phyloP scores from a whole-genome alignment of 2,329 filamentous ascomycete species.

The Aspergillus pseudoviridinutans region DNA sequence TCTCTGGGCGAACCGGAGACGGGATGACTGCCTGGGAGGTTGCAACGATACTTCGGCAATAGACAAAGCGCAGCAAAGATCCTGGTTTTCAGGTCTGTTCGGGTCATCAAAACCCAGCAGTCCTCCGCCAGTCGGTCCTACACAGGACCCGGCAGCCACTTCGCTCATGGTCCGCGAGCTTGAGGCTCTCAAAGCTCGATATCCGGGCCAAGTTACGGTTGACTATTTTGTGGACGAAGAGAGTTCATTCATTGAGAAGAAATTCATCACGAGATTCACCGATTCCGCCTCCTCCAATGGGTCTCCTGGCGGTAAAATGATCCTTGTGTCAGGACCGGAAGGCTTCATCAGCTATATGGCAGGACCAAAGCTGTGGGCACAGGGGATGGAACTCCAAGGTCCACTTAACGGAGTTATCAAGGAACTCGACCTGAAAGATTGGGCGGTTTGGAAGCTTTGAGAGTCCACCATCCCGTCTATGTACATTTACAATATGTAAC shows the following conservation, averaged over 20 bases:
- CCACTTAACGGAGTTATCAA: constrained; percentile 65
- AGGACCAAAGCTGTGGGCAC: constrained; percentile 71
- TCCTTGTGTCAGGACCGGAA: constrained; percentile 87
- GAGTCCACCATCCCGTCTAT: neutral
- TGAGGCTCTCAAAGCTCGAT: constrained; percentile 55
- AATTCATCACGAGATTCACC: constrained; percentile 43
- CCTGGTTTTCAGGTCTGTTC: constrained; percentile 31
- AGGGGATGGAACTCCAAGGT: constrained; percentile 71
- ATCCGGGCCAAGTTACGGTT: constrained; percentile 57
- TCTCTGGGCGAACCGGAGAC: constrained; percentile 73
- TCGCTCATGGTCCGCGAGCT: constrained; percentile 58
- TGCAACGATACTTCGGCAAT: constrained; percentile 45
- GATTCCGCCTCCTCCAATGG: constrained; percentile 19
- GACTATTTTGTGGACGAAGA: constrained; percentile 83
- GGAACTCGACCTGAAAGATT: constrained; percentile 54
- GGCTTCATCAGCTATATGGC: constrained; percentile 81
- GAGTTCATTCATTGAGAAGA: constrained; percentile 58
- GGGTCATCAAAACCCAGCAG: constrained; percentile 11
- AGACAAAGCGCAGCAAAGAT: constrained; percentile 8
- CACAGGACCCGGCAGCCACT: constrained; percentile 6
- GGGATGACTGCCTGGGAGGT: constrained; percentile 63
- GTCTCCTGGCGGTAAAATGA: constrained; percentile 43
- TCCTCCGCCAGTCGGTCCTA: neutral
- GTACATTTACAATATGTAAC: neutral
- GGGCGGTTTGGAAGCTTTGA: constrained; percentile 58